These are phyloP conservation scores for Exophiala calicioides DNA, from an alignment of 2,329 filamentous ascomycete genomes.

Conservation along the genomic window DNA sequence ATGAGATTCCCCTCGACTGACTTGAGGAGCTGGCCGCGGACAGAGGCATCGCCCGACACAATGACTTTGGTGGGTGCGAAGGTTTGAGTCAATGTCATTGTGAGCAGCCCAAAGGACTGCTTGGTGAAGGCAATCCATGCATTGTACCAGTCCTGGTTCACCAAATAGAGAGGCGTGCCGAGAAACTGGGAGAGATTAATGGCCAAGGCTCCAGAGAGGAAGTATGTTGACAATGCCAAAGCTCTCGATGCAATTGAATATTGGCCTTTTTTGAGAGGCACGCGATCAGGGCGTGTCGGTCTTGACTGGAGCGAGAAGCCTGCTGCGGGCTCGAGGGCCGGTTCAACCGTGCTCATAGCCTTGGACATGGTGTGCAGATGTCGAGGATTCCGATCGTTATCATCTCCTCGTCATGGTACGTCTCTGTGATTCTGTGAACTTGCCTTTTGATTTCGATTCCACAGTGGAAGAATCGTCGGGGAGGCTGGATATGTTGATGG, in stretches of 20 bases:
- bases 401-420: too few relatives aligned
- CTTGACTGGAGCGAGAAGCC: slow-evolving; percentile 30
- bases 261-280: slow-evolving; percentile 28
- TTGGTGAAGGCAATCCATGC: slow-evolving; percentile 87
- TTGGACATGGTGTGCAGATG: slow-evolving; percentile 21
- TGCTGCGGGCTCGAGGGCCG: slow-evolving; percentile 24
- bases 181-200: slow-evolving; percentile 73
- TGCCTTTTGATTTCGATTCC: too few relatives aligned
- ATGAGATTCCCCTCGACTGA: slow-evolving; percentile 71
- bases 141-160: slow-evolving; percentile 77
- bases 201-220: slow-evolving; percentile 34
- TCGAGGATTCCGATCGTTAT: background rate
- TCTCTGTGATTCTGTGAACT: too few relatives aligned
- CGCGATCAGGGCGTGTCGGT: slow-evolving; percentile 24
- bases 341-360: slow-evolving; percentile 19
- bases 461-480: background rate
- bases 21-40: slow-evolving; percentile 71
- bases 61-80: slow-evolving; percentile 83
- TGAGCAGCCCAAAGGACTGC: slow-evolving; percentile 75
- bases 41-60: slow-evolving; percentile 79
- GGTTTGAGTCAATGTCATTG: slow-evolving; percentile 78
- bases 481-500: background rate
- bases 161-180: slow-evolving; percentile 72
- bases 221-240: slow-evolving; percentile 34
- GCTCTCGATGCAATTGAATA: slow-evolving; percentile 31